A percentile compares a stretch with the other conserved stretches of the same genome.
phyloP scores from a whole-genome alignment of 345 rosid genomes.

The Pistacia integerrima region DNA sequence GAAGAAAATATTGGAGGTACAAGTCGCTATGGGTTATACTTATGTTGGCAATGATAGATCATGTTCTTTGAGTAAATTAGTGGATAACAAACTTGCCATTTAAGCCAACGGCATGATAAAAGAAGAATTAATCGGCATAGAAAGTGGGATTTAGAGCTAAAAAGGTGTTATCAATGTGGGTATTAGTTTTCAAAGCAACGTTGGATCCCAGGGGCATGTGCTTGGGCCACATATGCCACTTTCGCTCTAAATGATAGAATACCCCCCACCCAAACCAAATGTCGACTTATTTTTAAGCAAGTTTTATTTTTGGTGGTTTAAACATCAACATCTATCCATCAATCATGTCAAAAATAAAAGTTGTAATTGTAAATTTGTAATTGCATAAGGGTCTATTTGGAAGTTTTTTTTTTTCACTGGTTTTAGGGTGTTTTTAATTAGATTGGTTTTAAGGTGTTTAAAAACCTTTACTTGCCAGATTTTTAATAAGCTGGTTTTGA shows the following conservation, averaged over 20 bases:
- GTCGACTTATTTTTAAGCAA: neutral
- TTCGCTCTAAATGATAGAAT: constrained; percentile 5
- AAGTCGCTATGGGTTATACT: too few relatives aligned
- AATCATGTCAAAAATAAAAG: neutral
- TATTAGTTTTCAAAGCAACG: neutral
- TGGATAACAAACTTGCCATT: neutral
- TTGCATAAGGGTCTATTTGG: too few relatives aligned
- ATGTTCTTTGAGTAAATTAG: neutral
- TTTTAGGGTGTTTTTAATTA: too few relatives aligned
- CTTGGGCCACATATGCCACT: neutral
- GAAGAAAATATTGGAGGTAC: too few relatives aligned
- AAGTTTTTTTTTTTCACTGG: too few relatives aligned
- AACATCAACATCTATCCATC: constrained; percentile 9
- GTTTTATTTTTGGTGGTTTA: constrained; percentile 11
- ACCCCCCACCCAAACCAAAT: too few relatives aligned
- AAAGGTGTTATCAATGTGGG: neutral
- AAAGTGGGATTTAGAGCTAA: neutral
- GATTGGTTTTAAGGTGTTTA: too few relatives aligned
- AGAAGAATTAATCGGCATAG: too few relatives aligned
- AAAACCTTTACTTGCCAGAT: too few relatives aligned
- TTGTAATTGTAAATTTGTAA: neutral
- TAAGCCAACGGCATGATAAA: too few relatives aligned
- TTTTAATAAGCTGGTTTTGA: too few relatives aligned
- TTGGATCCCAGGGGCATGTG: constrained; percentile 13
- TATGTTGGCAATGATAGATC: neutral